Evolutionary conservation across 768 basidiomycete genomes (phyloP).

Genomic region (Rubroboletus pulcherrimus): DNA sequence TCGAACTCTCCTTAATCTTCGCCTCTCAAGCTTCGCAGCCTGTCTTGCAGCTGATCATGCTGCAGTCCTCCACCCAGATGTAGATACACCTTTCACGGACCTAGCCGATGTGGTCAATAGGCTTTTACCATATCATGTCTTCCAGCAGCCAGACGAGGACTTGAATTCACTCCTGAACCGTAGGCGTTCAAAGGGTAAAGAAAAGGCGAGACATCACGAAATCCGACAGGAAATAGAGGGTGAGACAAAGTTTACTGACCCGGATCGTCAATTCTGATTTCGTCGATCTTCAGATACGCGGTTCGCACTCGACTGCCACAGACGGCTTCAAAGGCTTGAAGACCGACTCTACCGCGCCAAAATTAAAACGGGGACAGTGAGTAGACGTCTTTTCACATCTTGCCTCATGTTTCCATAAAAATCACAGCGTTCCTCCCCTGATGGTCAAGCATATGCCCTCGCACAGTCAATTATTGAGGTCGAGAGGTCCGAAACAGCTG

Average conservation of each 20-base stretch:
- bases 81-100: conserved; percentile 65
- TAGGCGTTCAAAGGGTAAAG: conserved; percentile 54
- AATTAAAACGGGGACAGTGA: conserved; percentile 55
- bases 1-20: conserved; percentile 15
- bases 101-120: conserved; percentile 62
- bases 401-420: neutral
- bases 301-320: conserved; percentile 65
- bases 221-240: conserved; percentile 50
- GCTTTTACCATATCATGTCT: conserved; percentile 76
- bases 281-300: conserved; percentile 50
- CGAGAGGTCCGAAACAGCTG: conserved; percentile 59
- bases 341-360: conserved; percentile 55
- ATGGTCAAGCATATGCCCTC: conserved; percentile 61
- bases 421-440: conserved; percentile 54
- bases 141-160: conserved; percentile 71
- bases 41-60: conserved; percentile 62
- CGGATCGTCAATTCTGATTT: conserved; percentile 1
- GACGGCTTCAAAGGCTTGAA: conserved; percentile 51
- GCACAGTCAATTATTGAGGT: conserved; percentile 62
- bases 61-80: conserved; percentile 57
- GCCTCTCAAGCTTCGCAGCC: conserved; percentile 46
- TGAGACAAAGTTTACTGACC: conserved; percentile 23
- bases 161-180: conserved; percentile 32
- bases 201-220: conserved; percentile 47
- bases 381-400: conserved; percentile 15